Percentiles rank a stretch among this genome's conserved stretches.
phyloP scores from a whole-genome alignment of 352 stramenopile genomes.

The Plasmopara muralis region DNA sequence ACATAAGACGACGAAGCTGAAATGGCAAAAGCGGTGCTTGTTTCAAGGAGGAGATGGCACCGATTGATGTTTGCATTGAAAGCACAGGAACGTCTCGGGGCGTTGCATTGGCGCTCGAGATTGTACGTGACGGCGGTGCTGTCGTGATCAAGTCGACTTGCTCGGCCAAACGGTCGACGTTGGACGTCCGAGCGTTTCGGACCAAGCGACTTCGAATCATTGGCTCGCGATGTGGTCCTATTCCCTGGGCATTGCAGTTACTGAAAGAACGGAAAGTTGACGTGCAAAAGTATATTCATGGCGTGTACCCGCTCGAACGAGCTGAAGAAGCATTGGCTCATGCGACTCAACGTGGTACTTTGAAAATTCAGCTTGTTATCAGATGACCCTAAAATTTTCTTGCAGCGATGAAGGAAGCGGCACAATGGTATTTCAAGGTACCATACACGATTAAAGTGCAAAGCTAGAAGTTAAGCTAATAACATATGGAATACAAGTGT shows the following conservation, averaged over 20 bases:
- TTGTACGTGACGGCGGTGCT: constrained; percentile 31
- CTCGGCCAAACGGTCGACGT: constrained; percentile 24
- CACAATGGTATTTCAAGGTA: too few relatives aligned
- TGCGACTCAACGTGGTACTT: constrained; percentile 34
- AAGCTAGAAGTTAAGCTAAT: too few relatives aligned
- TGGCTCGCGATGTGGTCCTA: constrained; percentile 61
- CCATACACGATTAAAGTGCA: too few relatives aligned
- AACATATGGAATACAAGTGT: too few relatives aligned
- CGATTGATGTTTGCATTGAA: constrained; percentile 65
- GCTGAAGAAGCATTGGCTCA: constrained; percentile 40
- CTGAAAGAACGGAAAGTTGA: constrained; percentile 42
- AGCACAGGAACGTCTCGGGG: constrained; percentile 46
- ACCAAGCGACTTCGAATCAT: constrained; percentile 46
- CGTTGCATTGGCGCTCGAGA: constrained; percentile 31
- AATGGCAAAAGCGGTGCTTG: constrained; percentile 15
- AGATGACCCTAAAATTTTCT: constrained; percentile 9
- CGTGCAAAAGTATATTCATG: constrained; percentile 62
- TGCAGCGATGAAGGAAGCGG: too few relatives aligned
- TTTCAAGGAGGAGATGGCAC: constrained; percentile 13
- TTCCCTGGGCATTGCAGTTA: constrained; percentile 48
- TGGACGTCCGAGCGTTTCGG: constrained; percentile 23
- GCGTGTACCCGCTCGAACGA: constrained; percentile 51
- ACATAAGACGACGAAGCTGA: constrained; percentile 17
- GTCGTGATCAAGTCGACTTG: constrained; percentile 55
- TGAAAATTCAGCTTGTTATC: constrained; percentile 64